Conservation (phyloP, 2,329 filamentous ascomycete genomes). For the Beauveria scarabaeidicola region DNA sequence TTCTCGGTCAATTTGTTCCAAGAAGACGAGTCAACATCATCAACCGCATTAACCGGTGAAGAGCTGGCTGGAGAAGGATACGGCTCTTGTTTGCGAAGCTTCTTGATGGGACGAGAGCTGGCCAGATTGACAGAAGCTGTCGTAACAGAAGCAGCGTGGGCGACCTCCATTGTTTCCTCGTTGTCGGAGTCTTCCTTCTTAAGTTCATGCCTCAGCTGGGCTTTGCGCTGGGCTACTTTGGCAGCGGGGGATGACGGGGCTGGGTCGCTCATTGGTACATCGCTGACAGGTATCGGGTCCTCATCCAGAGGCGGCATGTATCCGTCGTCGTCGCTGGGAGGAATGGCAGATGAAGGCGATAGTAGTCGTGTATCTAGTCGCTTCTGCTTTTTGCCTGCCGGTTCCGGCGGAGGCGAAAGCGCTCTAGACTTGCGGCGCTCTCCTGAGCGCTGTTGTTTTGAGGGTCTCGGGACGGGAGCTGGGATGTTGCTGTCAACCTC, state of each 20-base stretch:
- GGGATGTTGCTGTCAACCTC: constrained; percentile 75
- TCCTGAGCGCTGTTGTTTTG: constrained; percentile 60
- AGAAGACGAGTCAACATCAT: constrained; percentile 66
- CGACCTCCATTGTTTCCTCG: constrained; percentile 81
- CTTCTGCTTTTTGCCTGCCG: constrained; percentile 48
- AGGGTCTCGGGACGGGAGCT: constrained; percentile 43
- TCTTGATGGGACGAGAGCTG: constrained; percentile 65
- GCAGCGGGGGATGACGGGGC: constrained; percentile 79
- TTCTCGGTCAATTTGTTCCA: constrained; percentile 85
- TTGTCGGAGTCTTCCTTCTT: constrained; percentile 66
- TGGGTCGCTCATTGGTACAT: constrained; percentile 75
- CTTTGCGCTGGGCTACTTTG: constrained; percentile 68
- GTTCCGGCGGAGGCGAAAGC: constrained; percentile 62
- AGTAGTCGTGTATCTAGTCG: constrained; percentile 39
- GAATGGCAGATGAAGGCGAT: constrained; percentile 35
- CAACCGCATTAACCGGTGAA: constrained; percentile 57
- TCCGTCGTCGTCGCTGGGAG: constrained; percentile 46
- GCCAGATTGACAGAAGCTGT: constrained; percentile 74
- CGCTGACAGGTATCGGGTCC: constrained; percentile 35
- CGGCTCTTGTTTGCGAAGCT: constrained; percentile 56
- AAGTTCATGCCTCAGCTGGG: constrained; percentile 38
- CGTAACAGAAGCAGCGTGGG: constrained; percentile 62
- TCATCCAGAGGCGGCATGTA: constrained; percentile 54
- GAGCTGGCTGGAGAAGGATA: constrained; percentile 68
- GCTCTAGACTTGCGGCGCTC: constrained; percentile 72